A percentile compares a stretch with the other conserved stretches of the same genome.
phyloP scores from a whole-genome alignment of 2,329 filamentous ascomycete genomes.

The Davidsoniella neocaledoniae region DNA sequence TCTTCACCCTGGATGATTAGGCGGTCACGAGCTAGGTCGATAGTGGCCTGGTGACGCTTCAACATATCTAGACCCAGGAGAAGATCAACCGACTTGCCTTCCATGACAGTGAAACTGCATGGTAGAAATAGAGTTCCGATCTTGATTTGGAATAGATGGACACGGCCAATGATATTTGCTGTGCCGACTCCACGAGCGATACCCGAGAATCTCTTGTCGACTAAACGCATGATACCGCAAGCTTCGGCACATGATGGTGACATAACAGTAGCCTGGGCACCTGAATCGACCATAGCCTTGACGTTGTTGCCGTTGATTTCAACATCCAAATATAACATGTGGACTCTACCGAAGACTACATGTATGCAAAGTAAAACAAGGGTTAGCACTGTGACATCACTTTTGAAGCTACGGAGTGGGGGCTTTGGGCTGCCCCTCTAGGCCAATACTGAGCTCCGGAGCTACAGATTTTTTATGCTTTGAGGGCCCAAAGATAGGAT shows the following conservation, averaged over 20 bases:
- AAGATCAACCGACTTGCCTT: conserved; percentile 90
- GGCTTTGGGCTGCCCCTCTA: too few relatives aligned
- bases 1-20: conserved; percentile 79
- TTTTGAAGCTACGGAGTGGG: too few relatives aligned
- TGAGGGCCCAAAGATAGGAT: too few relatives aligned
- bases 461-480: too few relatives aligned
- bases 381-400: not conserved
- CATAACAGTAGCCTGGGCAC: conserved; percentile 97
- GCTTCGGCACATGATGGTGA: conserved; percentile 79
- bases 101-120: conserved; percentile 98
- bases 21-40: conserved; percentile 72
- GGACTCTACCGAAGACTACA: conserved; percentile 79
- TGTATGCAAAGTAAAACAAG: not conserved
- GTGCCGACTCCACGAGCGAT: conserved; percentile 89
- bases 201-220: conserved; percentile 82
- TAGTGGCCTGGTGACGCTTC: conserved; percentile 82
- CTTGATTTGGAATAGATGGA: conserved; percentile 88
- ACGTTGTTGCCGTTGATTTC: conserved; percentile 85
- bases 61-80: conserved; percentile 92
- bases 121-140: conserved; percentile 76
- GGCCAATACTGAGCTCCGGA: too few relatives aligned
- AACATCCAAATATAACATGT: conserved; percentile 91
- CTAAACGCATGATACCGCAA: conserved; percentile 90
- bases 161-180: conserved; percentile 81
- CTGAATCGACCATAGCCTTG: conserved; percentile 93